Base-by-base conservation (phyloP, 352 stramenopile species). In the Globisporangium heterothallicum region DNA sequence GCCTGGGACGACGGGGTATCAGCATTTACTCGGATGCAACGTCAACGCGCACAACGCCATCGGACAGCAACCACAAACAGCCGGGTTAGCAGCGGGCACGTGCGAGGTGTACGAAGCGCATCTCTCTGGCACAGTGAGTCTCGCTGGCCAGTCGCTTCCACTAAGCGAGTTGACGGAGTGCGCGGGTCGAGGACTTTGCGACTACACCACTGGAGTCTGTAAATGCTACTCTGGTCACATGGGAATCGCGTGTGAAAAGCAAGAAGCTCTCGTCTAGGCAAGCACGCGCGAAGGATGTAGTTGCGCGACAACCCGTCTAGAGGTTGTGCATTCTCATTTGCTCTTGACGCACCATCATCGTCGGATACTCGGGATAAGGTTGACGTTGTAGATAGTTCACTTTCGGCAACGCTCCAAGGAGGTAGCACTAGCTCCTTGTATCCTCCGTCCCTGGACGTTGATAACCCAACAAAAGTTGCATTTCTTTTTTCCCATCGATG, bases 191-290 rank as follows among this genome's bases (percentile, higher is more conserved):
- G 81, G 82, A 5, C 50, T 56, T 1, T 92, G 82, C 42, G 76
- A 89, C 66, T 66, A 58, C 30, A 43, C 42, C 27, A 69, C 68
- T 0, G 82, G 82, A 14, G 63, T 61, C 1, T 90, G 81, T 69
- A 62, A 66, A 44, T 92, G 82, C 55, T 92, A 66, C 44, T 44
- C 75, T 6, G 81, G 82, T 0, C 79, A 91, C 61, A 89, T 88
- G 72, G 77, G 82, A 0, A 65, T 90, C 18, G 81, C 78, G 14
- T 92, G 81, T 45, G 62, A 90, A 47, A 74, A 67, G 22, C 79
- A 92, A 42, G 76, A 87, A 51, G 76, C 73, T 18, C 61, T 79
- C 13, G 70, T 79, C 12, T 79, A 70, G 42, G 24, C 50, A 61
- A 58, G 59, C 53, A 0, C 52, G 59, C 3, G 56, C 58, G 41